Evolutionary conservation across 2,329 filamentous ascomycete species (phyloP).

Genomic region (Dendrostoma leiphaemia): DNA sequence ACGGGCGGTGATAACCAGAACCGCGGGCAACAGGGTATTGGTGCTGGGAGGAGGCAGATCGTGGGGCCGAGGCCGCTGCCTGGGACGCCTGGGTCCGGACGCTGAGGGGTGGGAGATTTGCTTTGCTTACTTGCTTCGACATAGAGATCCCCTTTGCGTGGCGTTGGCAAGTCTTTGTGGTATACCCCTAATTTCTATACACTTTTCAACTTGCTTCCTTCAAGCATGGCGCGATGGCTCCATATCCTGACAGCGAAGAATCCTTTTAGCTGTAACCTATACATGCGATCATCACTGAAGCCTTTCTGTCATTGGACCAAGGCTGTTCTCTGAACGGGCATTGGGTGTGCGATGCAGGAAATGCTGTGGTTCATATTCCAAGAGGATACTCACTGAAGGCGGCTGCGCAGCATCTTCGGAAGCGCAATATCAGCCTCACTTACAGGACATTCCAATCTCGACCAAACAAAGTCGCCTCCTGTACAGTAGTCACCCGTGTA

Average conservation of each 20-base stretch:
- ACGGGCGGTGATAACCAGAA: constrained; percentile 76
- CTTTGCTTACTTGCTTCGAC: background rate
- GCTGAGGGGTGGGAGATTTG: background rate
- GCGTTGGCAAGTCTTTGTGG: background rate
- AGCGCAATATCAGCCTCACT: too few relatives aligned
- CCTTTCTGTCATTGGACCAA: too few relatives aligned
- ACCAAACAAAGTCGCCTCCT: too few relatives aligned
- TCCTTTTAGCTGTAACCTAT: background rate
- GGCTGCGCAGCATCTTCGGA: too few relatives aligned
- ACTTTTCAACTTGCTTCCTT: background rate
- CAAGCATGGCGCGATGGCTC: background rate
- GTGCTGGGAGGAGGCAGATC: constrained; percentile 72
- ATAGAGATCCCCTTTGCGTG: background rate
- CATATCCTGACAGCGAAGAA: background rate
- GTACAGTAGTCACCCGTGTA: too few relatives aligned
- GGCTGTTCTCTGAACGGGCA: too few relatives aligned
- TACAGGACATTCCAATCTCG: too few relatives aligned
- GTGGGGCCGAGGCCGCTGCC: constrained; percentile 72
- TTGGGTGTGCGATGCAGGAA: too few relatives aligned
- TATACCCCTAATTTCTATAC: constrained; percentile 1
- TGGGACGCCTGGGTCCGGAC: constrained; percentile 24
- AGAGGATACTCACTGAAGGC: too few relatives aligned
- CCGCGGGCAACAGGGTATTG: constrained; percentile 61
- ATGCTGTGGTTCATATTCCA: too few relatives aligned
- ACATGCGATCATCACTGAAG: background rate